Conservation (phyloP, 352 stramenopile genomes). For the Phytophthora rubi region DNA sequence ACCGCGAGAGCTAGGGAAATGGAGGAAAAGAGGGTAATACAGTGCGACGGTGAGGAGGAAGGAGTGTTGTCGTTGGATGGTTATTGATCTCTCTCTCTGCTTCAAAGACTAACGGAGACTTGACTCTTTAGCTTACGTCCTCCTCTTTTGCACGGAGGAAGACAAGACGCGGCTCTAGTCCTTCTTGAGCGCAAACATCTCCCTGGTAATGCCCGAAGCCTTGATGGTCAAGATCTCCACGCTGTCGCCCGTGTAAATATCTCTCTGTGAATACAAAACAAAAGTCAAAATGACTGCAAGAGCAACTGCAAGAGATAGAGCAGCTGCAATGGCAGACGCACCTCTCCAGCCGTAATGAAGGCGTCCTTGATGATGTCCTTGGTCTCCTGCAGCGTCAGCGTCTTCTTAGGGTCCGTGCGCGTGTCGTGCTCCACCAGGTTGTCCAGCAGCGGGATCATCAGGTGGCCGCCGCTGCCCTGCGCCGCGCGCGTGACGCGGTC, state of each 20-base stretch:
- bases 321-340: slow-evolving; percentile 19
- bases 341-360: slow-evolving; percentile 97
- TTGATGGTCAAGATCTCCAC: slow-evolving; percentile 98
- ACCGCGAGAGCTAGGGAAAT: slow-evolving; percentile 70
- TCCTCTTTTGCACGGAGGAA: slow-evolving; percentile 16
- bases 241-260: slow-evolving; percentile 99
- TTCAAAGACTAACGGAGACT: slow-evolving; percentile 15
- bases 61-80: slow-evolving; percentile 6
- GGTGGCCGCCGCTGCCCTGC: slow-evolving; percentile 93
- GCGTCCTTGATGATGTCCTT: slow-evolving; percentile 99
- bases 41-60: slow-evolving; percentile 11
- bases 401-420: slow-evolving; percentile 93
- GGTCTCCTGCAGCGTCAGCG: slow-evolving; percentile 92
- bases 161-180: slow-evolving; percentile 76
- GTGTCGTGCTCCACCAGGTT: slow-evolving; percentile 95
- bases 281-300: no score
- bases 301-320: background rate
- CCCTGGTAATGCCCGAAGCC: slow-evolving; percentile 90
- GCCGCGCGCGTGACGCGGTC: slow-evolving; percentile 78
- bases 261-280: slow-evolving; percentile 64
- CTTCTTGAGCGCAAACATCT: slow-evolving; percentile 95
- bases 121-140: background rate
- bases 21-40: background rate
- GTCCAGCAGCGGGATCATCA: slow-evolving; percentile 99
- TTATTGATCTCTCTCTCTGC: background rate